Evolutionary conservation across 495 filamentous ascomycete genomes (phyloP).

Genomic region (Podospora tetraspora): DNA sequence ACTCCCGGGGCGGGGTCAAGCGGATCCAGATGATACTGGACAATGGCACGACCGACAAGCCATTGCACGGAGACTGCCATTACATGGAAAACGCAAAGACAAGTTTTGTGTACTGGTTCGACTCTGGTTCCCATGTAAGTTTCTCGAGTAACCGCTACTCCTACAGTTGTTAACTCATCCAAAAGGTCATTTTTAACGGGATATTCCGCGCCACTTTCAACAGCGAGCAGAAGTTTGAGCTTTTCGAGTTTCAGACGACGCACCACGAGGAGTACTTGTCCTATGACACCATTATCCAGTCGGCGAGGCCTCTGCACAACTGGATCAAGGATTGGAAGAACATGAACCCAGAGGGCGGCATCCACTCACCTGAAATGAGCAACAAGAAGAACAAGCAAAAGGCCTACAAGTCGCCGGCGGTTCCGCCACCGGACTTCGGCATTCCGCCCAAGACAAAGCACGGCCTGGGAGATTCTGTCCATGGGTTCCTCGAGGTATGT

Average conservation of each 20-base stretch:
- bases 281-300: slow-evolving; percentile 49
- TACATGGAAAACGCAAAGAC: slow-evolving; percentile 57
- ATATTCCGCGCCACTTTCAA: slow-evolving; percentile 62
- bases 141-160: neutral
- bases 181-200: slow-evolving; percentile 59
- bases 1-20: slow-evolving; percentile 76
- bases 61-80: slow-evolving; percentile 55
- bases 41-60: slow-evolving; percentile 49
- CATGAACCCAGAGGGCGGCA: slow-evolving; percentile 52
- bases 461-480: slow-evolving; percentile 56
- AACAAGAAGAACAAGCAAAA: slow-evolving; percentile 65
- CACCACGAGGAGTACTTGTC: slow-evolving; percentile 66
- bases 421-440: slow-evolving; percentile 51
- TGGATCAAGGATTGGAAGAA: slow-evolving; percentile 54
- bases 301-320: slow-evolving; percentile 47
- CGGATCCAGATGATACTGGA: slow-evolving; percentile 73
- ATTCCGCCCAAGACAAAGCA: slow-evolving; percentile 56
- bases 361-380: slow-evolving; percentile 66
- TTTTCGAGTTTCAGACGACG: slow-evolving; percentile 61
- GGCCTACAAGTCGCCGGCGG: slow-evolving; percentile 42
- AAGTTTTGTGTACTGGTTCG: slow-evolving; percentile 69
- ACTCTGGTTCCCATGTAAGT: slow-evolving; percentile 63
- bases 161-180: neutral
- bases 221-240: slow-evolving; percentile 61
- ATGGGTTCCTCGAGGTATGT: slow-evolving; percentile 64